A percentile compares a stretch with the other conserved stretches of the same genome.
Evolutionary conservation across 2,329 filamentous ascomycete genomes (phyloP).

Genomic region (Ceratocystis harringtonii): DNA sequence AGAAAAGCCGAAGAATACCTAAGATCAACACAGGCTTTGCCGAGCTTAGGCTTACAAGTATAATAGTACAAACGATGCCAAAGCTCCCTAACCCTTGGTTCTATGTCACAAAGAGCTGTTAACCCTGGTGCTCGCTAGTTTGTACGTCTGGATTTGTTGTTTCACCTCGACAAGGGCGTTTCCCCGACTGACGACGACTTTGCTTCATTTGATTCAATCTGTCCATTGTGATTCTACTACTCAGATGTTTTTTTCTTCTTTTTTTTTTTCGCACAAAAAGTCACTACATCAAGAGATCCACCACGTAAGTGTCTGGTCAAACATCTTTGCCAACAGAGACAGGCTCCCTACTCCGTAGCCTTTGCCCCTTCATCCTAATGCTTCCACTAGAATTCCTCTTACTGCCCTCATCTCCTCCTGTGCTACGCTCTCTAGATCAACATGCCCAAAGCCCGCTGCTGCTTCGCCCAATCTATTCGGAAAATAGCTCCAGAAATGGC

Average conservation of each 20-base stretch:
- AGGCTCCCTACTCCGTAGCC: background rate
- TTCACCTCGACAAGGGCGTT: background rate
- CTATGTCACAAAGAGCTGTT: background rate
- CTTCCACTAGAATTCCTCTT: slow-evolving; percentile 1
- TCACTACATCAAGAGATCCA: background rate
- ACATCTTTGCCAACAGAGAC: background rate
- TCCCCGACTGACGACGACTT: background rate
- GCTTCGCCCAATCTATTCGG: background rate
- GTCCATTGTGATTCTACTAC: background rate
- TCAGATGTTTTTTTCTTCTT: background rate
- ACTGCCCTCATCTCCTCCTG: slow-evolving; percentile 1
- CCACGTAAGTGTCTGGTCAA: background rate
- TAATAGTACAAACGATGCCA: background rate
- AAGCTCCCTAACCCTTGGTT: background rate
- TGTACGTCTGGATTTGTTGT: background rate
- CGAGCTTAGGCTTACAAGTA: background rate
- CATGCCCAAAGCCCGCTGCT: background rate
- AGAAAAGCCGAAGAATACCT: background rate
- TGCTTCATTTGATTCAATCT: background rate
- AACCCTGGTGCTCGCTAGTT: background rate
- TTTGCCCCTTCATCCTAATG: background rate
- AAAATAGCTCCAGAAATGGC: slow-evolving; percentile 14
- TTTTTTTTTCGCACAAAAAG: background rate
- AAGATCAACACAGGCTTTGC: background rate
- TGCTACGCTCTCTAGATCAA: slow-evolving; percentile 2